phyloP scores from a whole-genome alignment of 179 eudicot species.

The Silene noctiflora region DNA sequence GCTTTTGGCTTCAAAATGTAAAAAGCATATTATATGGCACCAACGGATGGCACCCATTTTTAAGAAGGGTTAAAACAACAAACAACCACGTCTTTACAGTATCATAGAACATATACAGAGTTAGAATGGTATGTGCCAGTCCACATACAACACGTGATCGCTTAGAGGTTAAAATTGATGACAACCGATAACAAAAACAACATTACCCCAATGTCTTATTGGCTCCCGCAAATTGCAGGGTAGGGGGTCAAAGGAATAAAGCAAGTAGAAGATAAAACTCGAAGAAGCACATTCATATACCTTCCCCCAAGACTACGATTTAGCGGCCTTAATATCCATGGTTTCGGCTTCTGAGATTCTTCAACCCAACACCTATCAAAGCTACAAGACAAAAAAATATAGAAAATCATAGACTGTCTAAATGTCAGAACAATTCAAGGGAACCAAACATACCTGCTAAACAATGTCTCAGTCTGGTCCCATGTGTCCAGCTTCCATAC shows the following conservation, averaged over 20 bases:
- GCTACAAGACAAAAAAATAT: conserved; percentile 30
- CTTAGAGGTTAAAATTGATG: neutral
- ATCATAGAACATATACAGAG: neutral
- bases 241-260: neutral
- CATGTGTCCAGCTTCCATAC: conserved; percentile 83
- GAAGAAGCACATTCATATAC: conserved; percentile 27
- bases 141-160: neutral
- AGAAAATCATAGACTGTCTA: neutral
- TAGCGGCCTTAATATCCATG: conserved; percentile 71
- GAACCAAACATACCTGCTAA: conserved; percentile 42
- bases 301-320: conserved; percentile 81
- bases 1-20: neutral
- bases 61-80: neutral
- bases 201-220: too few relatives aligned
- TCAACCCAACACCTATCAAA: conserved; percentile 68
- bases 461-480: conserved; percentile 78
- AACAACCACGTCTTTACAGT: neutral
- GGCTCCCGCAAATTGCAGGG: too few relatives aligned
- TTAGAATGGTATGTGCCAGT: neutral
- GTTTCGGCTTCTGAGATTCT: conserved; percentile 59
- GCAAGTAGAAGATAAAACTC: neutral
- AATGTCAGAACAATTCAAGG: neutral
- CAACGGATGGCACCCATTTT: neutral
- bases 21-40: neutral
- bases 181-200: neutral